Conservation (phyloP, 176 grass and related monocot genomes). For the Triticum turgidum region DNA sequence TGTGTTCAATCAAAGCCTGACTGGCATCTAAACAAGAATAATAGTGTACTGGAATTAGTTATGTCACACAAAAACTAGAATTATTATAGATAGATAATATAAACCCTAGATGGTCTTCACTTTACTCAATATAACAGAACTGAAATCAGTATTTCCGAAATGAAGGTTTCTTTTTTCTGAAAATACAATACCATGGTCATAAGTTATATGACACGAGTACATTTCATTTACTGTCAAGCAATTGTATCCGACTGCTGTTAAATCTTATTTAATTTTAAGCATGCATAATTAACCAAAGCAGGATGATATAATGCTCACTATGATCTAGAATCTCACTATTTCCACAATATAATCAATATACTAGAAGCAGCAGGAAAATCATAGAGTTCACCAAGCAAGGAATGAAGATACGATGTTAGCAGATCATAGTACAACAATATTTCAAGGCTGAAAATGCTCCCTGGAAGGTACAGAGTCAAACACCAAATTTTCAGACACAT, state of each 20-base stretch:
- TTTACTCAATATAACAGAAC: not conserved
- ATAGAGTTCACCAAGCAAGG: not conserved
- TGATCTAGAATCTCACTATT: not conserved
- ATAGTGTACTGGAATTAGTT: slow-evolving; percentile 5
- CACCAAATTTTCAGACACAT: too few species aligned
- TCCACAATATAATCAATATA: not conserved
- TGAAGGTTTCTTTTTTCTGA: not conserved
- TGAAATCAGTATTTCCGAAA: not conserved
- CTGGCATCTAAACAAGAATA: slow-evolving; percentile 49
- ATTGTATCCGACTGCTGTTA: not conserved
- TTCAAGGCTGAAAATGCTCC: not conserved
- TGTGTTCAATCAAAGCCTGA: slow-evolving; percentile 57
- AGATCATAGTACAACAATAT: not conserved
- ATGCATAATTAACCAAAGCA: not conserved
- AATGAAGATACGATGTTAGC: not conserved
- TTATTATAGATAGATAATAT: not conserved
- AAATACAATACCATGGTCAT: not conserved
- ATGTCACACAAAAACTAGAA: not conserved
- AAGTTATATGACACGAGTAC: not conserved
- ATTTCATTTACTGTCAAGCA: not conserved
- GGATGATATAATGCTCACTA: not conserved
- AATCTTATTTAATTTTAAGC: not conserved
- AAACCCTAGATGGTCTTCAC: not conserved
- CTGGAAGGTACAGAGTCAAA: not conserved
- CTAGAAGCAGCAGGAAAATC: not conserved